phyloP scores from a whole-genome alignment of 148 eudicot species.

The Hydrangea macrophylla region DNA sequence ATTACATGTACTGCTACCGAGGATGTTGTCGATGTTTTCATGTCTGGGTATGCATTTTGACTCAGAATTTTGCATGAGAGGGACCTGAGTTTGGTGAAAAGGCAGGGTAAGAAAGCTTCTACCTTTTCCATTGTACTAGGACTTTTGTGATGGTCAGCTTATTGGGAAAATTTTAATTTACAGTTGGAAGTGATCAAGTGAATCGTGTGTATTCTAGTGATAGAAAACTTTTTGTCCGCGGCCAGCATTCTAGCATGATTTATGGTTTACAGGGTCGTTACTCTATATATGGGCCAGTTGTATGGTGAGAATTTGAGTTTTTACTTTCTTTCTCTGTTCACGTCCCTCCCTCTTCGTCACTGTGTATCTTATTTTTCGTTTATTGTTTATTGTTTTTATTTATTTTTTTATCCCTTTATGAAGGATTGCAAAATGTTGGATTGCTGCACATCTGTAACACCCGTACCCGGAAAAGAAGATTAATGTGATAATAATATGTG shows the following conservation, averaged over 20 bases:
- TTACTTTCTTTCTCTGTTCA: background rate
- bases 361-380: constrained; percentile 14
- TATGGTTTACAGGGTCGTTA: constrained; percentile 88
- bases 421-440: constrained; percentile 97
- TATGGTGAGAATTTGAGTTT: constrained; percentile 41
- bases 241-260: constrained; percentile 92
- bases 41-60: constrained; percentile 91
- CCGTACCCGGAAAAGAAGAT: no score
- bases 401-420: no score
- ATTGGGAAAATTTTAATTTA: constrained; percentile 8
- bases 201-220: constrained; percentile 70
- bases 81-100: constrained; percentile 59
- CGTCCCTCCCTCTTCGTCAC: constrained; percentile 10
- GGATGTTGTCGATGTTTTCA: constrained; percentile 69
- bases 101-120: constrained; percentile 42
- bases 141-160: constrained; percentile 8
- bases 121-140: background rate
- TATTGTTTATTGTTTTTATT: no score
- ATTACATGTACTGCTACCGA: constrained; percentile 67
- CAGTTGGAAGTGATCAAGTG: constrained; percentile 46
- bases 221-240: constrained; percentile 49
- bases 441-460: constrained; percentile 92
- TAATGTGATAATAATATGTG: no score
- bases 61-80: constrained; percentile 90
- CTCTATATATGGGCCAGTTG: constrained; percentile 77